These are phyloP conservation scores for Termitomyces sp. DNA, from an alignment of 768 basidiomycete genomes.

Conservation along the genomic window DNA sequence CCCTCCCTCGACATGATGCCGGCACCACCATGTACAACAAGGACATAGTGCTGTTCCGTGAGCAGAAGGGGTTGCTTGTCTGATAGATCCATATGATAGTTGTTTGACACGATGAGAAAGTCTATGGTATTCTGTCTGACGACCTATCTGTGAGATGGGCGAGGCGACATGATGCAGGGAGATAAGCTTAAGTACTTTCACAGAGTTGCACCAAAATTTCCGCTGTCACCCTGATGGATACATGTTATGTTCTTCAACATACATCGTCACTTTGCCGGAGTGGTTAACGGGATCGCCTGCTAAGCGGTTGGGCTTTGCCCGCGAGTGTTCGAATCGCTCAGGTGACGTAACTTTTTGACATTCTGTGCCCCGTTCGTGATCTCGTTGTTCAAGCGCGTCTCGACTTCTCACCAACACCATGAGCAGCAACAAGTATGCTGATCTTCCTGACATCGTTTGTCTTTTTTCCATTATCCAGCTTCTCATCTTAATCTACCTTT, in stretches of 20 bases:
- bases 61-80: slow-evolving; percentile 19
- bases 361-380: no score
- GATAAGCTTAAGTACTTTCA: no score
- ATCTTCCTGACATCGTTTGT: slow-evolving; percentile 88
- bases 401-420: slow-evolving; percentile 23
- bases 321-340: slow-evolving; percentile 52
- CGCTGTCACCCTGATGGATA: neutral
- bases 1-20: slow-evolving; percentile 57
- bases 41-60: slow-evolving; percentile 23
- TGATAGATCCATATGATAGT: neutral
- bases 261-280: slow-evolving; percentile 84
- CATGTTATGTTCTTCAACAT: neutral
- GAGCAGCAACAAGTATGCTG: slow-evolving; percentile 77
- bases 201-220: no score
- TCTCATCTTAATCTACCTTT: neutral
- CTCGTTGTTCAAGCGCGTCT: neutral
- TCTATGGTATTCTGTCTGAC: no score
- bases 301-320: slow-evolving; percentile 52
- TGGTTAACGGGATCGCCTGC: slow-evolving; percentile 88
- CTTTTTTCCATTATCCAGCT: slow-evolving; percentile 3
- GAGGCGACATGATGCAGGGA: no score
- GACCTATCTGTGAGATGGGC: no score
- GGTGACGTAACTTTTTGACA: slow-evolving; percentile 35
- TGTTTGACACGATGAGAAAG: no score
- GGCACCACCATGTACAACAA: slow-evolving; percentile 81